phyloP scores from a whole-genome alignment of 1,284 basidiomycete species.

The Psilocybe mexicana region DNA sequence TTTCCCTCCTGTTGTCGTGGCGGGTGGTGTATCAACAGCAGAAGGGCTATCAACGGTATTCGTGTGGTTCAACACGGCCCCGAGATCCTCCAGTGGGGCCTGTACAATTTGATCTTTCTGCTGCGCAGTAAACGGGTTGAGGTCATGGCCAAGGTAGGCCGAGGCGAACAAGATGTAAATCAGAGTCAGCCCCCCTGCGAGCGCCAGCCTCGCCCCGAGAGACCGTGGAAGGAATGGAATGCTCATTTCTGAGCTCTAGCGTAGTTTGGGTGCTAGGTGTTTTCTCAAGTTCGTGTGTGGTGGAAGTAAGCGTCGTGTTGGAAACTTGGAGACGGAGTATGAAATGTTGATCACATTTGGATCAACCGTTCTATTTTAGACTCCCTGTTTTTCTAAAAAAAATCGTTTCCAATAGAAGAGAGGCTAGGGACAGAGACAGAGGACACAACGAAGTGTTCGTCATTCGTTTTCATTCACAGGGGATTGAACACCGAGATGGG shows the following conservation, averaged over 20 bases:
- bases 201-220: conserved; percentile 18
- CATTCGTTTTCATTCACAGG: too few species aligned
- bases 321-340: too few species aligned
- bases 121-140: conserved; percentile 7
- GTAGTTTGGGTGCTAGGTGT: background rate
- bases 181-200: conserved; percentile 16
- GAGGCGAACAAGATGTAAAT: conserved; percentile 17
- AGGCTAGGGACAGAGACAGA: too few species aligned
- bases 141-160: conserved; percentile 13
- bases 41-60: background rate
- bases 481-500: too few species aligned
- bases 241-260: conserved; percentile 6
- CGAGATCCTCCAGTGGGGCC: background rate
- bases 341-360: too few species aligned
- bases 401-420: too few species aligned
- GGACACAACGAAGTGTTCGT: too few species aligned
- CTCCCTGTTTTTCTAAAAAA: too few species aligned
- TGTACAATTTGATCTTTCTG: background rate
- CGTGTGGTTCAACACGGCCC: background rate
- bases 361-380: too few species aligned
- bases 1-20: background rate
- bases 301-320: too few species aligned
- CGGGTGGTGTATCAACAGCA: background rate
- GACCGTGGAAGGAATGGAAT: conserved; percentile 10
- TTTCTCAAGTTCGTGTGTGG: too few species aligned